Evolutionary conservation across 805 yeast genomes (phyloP), one percentile per base, ranked within the genome.

Genomic region (Saturnispora sanitii): DNA sequence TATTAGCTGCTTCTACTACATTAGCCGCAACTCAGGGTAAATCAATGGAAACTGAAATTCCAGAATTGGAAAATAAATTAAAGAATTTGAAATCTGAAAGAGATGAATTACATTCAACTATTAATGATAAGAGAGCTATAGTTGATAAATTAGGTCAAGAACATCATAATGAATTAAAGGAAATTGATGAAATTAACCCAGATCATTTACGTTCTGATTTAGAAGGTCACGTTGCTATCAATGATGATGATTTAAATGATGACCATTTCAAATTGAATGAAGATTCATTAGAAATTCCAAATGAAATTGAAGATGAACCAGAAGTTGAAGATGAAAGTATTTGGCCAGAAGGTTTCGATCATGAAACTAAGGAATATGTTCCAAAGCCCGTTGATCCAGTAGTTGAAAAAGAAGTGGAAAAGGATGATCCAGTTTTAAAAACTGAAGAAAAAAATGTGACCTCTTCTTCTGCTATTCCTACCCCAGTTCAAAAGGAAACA

Each of bases 181-280:
- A 61, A 41, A 70, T 74, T 49, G 72, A 73, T 49, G 53, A 48
- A 12, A 70, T 64, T 42, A 65, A 71, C 45, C 80, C 80, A 11
- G 75, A 69, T 37, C 80, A 74, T 56, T 60, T 74, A 51, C 65
- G 61, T 44, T 54, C 57, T 45, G 61, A 60, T 12, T 44, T 60
- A 17, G 31, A 25, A 22, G 38, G 13, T 3, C 41, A 50, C n/a
- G 56, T 52, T 33, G 37, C 54, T 20, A 47, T 60, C 11, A 56
- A 52, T 28, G 61, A 54, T 45, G 54, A 51, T 31, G 53, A 51
- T 19, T 42, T 60, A 32, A 59, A 56, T 46, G 56, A 47, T 21
- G 52, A 44, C 33, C 54, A 52, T 26, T 58, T 51, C 42, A 52
- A 46, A 31, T 42, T 57, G 31, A 57, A 57, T 41, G 60, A 52